Evolutionary conservation across 2,329 filamentous ascomycete species (phyloP).

Genomic region (Aspergillus ruber): DNA sequence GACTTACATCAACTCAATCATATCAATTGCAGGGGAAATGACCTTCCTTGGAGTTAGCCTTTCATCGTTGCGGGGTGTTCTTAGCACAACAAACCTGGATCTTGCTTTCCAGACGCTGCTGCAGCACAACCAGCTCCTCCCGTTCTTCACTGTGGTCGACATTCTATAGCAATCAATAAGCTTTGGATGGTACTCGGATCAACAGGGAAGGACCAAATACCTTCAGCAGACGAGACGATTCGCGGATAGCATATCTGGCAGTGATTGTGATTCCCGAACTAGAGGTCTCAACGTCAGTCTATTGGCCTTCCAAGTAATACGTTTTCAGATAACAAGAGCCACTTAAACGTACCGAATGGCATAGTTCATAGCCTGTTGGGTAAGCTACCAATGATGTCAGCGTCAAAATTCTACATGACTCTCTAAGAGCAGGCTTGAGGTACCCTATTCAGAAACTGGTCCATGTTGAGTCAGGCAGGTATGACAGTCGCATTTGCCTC

Average conservation of each 20-base stretch:
- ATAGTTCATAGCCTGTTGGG: conserved; percentile 82
- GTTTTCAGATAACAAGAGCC: not conserved
- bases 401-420: conserved; percentile 11
- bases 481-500: not conserved
- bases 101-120: conserved; percentile 72
- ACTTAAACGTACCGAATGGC: conserved; percentile 57
- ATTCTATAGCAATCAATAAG: conserved; percentile 37
- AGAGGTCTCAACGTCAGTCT: conserved; percentile 4
- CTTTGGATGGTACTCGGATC: not conserved
- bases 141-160: conserved; percentile 62
- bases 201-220: conserved; percentile 23
- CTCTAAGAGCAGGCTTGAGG: conserved; percentile 2
- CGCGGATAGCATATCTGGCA: conserved; percentile 74
- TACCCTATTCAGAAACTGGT: conserved; percentile 59
- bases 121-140: conserved; percentile 65
- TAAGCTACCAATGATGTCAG: conserved; percentile 43
- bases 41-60: conserved; percentile 47
- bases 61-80: not conserved
- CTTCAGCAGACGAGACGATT: conserved; percentile 71
- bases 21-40: conserved; percentile 81
- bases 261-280: conserved; percentile 78
- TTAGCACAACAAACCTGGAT: conserved; percentile 57
- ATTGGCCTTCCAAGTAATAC: not conserved
- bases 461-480: conserved; percentile 52
- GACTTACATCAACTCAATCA: conserved; percentile 78